phyloP scores from a whole-genome alignment of 1,284 basidiomycete species.

The Rhizopogon parksii region DNA sequence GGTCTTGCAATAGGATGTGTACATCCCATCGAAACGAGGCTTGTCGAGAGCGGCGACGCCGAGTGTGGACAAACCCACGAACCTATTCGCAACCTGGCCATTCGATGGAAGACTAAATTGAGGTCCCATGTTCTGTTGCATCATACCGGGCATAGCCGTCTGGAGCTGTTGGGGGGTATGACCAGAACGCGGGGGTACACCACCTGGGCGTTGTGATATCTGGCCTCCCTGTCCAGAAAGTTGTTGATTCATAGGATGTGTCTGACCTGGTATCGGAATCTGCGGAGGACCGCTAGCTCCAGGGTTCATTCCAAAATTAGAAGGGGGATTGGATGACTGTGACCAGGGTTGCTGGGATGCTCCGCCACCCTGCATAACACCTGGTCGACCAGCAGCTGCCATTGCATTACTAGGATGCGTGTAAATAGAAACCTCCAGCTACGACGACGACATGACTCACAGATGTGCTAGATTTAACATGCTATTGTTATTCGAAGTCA shows the following conservation, averaged over 20 bases:
- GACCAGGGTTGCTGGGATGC: conserved; percentile 12
- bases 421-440: conserved; percentile 11
- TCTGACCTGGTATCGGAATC: conserved; percentile 17
- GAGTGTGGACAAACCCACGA: conserved; percentile 9
- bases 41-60: conserved; percentile 39
- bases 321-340: conserved; percentile 5
- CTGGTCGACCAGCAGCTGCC: conserved; percentile 18
- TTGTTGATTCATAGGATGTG: conserved; percentile 19
- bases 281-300: conserved; percentile 16
- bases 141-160: conserved; percentile 13
- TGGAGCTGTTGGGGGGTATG: conserved; percentile 28
- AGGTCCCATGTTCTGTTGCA: conserved; percentile 23
- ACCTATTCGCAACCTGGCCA: conserved; percentile 19
- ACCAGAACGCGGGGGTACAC: conserved; percentile 24
- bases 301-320: conserved; percentile 20
- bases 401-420: conserved; percentile 16
- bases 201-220: conserved; percentile 19
- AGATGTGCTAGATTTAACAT: conserved; percentile 21
- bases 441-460: conserved; percentile 16
- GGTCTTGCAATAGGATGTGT: conserved; percentile 39
- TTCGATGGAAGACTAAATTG: conserved; percentile 14
- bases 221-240: conserved; percentile 19
- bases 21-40: conserved; percentile 41
- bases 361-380: conserved; percentile 20
- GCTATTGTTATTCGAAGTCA: conserved; percentile 14